Conservation (phyloP, 768 basidiomycete genomes). For the Lentinula sp. region DNA sequence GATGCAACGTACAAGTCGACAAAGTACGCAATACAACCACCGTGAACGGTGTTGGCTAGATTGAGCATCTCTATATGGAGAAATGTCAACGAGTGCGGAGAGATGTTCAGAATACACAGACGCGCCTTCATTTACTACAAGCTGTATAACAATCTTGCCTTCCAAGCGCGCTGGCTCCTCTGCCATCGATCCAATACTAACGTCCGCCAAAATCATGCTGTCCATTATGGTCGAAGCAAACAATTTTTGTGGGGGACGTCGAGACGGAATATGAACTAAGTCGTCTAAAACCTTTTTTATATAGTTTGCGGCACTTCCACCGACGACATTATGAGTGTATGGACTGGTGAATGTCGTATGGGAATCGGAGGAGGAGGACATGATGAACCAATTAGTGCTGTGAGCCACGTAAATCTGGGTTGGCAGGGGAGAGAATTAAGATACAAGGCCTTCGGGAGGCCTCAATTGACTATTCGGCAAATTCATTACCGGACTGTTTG, state of each 20-base stretch:
- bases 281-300: neutral
- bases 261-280: neutral
- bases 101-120: neutral
- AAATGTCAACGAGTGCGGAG: neutral
- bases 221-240: neutral
- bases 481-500: neutral
- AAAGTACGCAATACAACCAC: conserved; percentile 24
- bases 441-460: neutral
- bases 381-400: neutral
- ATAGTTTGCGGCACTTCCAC: neutral
- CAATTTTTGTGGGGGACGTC: neutral
- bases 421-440: neutral
- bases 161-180: neutral
- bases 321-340: neutral
- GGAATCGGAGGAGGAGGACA: neutral
- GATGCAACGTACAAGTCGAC: conserved; percentile 22
- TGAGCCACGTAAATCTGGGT: neutral
- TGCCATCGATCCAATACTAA: neutral
- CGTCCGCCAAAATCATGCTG: neutral
- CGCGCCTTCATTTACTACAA: conserved; percentile 1
- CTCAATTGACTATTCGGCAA: neutral
- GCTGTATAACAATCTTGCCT: neutral
- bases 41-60: conserved; percentile 18
- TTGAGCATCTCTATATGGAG: conserved; percentile 27
- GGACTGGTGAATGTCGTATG: neutral